These are phyloP conservation scores for Artemisia tridentata DNA, from an alignment of 129 eudicot genomes.

Conservation along the genomic window DNA sequence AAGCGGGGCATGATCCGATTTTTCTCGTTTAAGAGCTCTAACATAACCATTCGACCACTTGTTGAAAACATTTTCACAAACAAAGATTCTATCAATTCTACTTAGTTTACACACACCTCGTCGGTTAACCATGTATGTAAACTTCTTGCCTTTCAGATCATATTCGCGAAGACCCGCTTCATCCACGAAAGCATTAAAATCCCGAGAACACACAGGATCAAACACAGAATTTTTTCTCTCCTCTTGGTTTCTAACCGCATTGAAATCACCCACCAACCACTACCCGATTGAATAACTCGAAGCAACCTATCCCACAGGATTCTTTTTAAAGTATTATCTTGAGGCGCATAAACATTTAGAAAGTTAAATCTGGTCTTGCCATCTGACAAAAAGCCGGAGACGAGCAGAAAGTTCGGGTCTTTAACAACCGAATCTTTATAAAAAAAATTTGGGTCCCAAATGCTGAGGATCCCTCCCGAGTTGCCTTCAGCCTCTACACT, in stretches of 20 bases:
- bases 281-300: background rate
- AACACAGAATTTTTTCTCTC: too few relatives aligned
- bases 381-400: too few relatives aligned
- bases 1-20: background rate
- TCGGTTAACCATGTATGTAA: background rate
- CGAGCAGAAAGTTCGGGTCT: too few relatives aligned
- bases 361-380: too few relatives aligned
- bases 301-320: background rate
- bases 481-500: background rate
- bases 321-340: too few relatives aligned
- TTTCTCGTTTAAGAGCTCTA: background rate
- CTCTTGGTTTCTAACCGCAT: too few relatives aligned
- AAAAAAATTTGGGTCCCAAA: too few relatives aligned
- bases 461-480: background rate
- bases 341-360: background rate
- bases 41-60: background rate
- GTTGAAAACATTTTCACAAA: background rate
- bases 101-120: too few relatives aligned
- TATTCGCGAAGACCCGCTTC: background rate
- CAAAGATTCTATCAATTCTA: too few relatives aligned
- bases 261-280: background rate
- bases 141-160: background rate
- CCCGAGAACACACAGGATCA: too few relatives aligned
- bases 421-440: too few relatives aligned
- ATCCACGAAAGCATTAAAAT: background rate